Evolutionary conservation across 1,284 basidiomycete genomes (phyloP), one percentile per base, ranked within the genome.

Genomic region (Singerocomus rubriflavus): DNA sequence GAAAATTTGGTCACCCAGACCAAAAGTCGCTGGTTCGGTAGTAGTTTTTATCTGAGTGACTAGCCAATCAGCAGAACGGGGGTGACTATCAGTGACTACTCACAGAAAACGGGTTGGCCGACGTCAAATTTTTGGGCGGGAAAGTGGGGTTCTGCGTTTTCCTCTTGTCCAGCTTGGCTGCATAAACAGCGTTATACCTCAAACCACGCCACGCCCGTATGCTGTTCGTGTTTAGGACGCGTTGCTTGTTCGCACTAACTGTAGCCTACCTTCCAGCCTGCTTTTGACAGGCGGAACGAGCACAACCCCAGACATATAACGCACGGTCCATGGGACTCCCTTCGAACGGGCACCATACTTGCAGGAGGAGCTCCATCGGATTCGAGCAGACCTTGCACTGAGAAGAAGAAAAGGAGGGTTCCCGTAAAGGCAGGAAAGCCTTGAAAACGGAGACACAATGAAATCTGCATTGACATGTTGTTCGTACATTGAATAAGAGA

Each of bases 301-400:
- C 73, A 60, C 90, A 93, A 12, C 80, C 89, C 84, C 89, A 93
- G 16, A 91, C 74, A 62, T 91, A 91, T 46, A 92, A 68, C 2
- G 82, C 85, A 45, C 91, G 77, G 62, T 93, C 90, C 76, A 85
- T 84, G 8, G 84, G 79, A 57, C 88, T 93, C 34, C 83, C 74
- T 63, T 91, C 86, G 57, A 92, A 82, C 0, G 91, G 91, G 66
- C 88, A 92, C 87, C 89, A 92, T 59, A 93, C 77, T 58, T 93
- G 89, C 12, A 88, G 74, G 31, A 93, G 76, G 25, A 93, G 75
- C 56, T 89, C 82, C 85, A 88, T 91, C 0, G 84, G 80, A 16
- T 74, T 69, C 6, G 74, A 73, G 70, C 90, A 93, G 48, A 76
- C 70, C 62, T 79, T 82, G 79, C 90, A 93, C 52, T 76, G 71